These are phyloP conservation scores for Verticillium nonalfalfae DNA, from an alignment of 2,329 filamentous ascomycete species.

Conservation along the genomic window DNA sequence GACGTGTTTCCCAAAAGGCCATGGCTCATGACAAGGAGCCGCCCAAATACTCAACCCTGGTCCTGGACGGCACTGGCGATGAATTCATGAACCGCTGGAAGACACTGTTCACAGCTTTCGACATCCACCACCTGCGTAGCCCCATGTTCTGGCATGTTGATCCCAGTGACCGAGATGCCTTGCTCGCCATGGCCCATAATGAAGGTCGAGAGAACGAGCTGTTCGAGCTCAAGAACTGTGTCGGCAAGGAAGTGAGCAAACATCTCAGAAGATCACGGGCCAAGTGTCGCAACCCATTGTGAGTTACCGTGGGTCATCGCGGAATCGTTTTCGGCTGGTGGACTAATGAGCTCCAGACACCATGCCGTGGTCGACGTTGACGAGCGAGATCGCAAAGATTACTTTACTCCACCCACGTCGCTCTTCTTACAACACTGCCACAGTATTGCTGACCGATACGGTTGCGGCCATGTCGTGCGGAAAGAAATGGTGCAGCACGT, in stretches of 20 bases:
- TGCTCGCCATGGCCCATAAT: conserved; percentile 63
- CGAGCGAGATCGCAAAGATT: conserved; percentile 62
- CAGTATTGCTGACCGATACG: conserved; percentile 51
- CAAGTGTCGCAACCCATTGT: conserved; percentile 10
- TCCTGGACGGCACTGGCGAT: conserved; percentile 59
- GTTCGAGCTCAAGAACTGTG: conserved; percentile 65
- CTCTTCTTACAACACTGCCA: conserved; percentile 59
- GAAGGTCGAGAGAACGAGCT: conserved; percentile 56
- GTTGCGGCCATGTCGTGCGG: conserved; percentile 44
- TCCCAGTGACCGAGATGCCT: conserved; percentile 65
- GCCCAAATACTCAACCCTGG: conserved; percentile 31
- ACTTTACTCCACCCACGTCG: conserved; percentile 56
- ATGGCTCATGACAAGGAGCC: conserved; percentile 8
- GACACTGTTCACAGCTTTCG: conserved; percentile 58
- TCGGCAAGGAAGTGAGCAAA: conserved; percentile 76
- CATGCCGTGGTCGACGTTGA: conserved; percentile 49
- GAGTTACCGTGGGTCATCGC: conserved; percentile 6
- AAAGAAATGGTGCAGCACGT: conserved; percentile 57
- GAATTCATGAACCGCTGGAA: conserved; percentile 70
- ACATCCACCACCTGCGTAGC: conserved; percentile 67
- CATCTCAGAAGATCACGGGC: conserved; percentile 53
- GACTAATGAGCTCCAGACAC: conserved; percentile 23
- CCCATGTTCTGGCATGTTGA: conserved; percentile 83
- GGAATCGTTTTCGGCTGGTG: not conserved
- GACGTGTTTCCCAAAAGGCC: conserved; percentile 17